Conservation (phyloP, 2,329 filamentous ascomycete genomes). For the Fusarium fracticaudum region DNA sequence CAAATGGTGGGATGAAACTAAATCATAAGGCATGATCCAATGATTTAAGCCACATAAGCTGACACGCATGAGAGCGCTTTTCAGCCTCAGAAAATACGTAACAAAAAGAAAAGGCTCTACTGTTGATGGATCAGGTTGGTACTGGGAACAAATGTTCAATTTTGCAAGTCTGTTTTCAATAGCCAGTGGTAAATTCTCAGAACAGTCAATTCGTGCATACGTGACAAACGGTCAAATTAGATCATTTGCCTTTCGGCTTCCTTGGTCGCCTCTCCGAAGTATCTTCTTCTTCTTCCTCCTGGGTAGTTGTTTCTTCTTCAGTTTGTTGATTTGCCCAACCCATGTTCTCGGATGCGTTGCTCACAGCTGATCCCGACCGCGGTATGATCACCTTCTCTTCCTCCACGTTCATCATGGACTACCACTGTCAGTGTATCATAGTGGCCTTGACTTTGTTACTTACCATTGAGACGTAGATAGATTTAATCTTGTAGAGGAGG, state of each 20-base stretch:
- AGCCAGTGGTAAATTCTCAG: neutral
- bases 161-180: neutral
- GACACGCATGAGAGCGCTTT: neutral
- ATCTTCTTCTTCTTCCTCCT: neutral
- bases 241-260: neutral
- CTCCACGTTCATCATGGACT: neutral
- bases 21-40: neutral
- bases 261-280: neutral
- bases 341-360: neutral
- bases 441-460: neutral
- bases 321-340: neutral
- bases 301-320: neutral
- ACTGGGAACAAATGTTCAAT: neutral
- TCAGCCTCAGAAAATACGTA: neutral
- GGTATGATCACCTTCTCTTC: accelerated
- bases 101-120: neutral
- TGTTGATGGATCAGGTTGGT: neutral
- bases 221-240: neutral
- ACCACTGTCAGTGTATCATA: neutral
- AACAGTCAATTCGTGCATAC: neutral
- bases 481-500: neutral
- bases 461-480: neutral
- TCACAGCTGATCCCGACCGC: neutral
- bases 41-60: neutral
- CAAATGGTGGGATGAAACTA: neutral